Evolutionary conservation across 2,329 filamentous ascomycete species (phyloP).

Genomic region (Xylariaceae sp.): DNA sequence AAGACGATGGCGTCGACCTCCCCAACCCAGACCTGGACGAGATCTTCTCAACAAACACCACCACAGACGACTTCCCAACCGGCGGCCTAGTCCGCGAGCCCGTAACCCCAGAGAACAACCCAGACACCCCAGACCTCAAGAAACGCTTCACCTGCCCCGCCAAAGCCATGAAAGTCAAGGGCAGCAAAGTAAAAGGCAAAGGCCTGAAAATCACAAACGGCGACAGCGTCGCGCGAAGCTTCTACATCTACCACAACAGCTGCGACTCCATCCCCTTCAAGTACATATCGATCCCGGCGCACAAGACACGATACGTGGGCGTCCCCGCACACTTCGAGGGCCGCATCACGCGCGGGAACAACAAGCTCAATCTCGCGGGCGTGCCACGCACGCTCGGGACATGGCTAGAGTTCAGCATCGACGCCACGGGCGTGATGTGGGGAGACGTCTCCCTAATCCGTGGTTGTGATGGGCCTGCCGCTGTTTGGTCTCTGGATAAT

Average conservation of each 20-base stretch:
- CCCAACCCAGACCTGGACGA: background rate
- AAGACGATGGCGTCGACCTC: background rate
- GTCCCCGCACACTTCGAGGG: constrained; percentile 17
- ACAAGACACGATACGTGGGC: constrained; percentile 11
- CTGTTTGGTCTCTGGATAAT: background rate
- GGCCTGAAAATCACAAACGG: constrained; percentile 16
- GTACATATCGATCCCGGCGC: constrained; percentile 8
- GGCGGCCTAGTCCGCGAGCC: background rate
- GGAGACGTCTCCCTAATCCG: background rate
- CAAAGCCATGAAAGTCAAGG: background rate
- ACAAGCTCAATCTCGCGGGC: constrained; percentile 14
- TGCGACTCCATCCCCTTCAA: constrained; percentile 17
- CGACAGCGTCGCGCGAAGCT: constrained; percentile 12
- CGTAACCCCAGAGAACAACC: background rate
- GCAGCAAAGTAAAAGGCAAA: constrained; percentile 5
- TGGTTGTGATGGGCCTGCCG: background rate
- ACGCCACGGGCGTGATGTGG: background rate
- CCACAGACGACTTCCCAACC: background rate
- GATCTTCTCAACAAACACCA: background rate
- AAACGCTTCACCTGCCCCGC: no score
- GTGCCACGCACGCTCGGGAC: background rate
- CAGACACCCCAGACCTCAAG: background rate
- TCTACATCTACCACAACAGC: constrained; percentile 20
- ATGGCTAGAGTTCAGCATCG: background rate
- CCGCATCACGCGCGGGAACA: constrained; percentile 17